Evolutionary conservation across 495 filamentous ascomycete genomes (phyloP).

Genomic region (Emericellopsis terricola): DNA sequence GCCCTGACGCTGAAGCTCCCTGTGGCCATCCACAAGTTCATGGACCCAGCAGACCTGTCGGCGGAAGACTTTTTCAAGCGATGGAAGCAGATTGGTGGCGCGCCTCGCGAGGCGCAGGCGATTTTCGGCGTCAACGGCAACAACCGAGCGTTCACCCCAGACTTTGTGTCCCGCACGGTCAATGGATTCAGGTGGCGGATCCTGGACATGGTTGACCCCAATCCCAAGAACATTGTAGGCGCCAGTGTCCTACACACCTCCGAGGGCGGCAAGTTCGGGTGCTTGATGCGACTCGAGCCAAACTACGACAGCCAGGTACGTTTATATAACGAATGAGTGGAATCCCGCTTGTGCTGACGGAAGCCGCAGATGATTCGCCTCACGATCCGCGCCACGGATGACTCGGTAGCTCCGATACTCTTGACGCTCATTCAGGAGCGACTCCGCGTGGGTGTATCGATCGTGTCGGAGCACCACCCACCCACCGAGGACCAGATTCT

Average conservation of each 20-base stretch:
- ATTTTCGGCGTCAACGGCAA: constrained; percentile 53
- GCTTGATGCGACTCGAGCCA: constrained; percentile 82
- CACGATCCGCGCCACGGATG: constrained; percentile 88
- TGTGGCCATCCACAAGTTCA: constrained; percentile 81
- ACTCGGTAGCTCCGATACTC: constrained; percentile 62
- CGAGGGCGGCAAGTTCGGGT: constrained; percentile 78
- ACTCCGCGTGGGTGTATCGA: constrained; percentile 34
- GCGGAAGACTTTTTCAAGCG: constrained; percentile 95
- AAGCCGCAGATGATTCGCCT: constrained; percentile 70
- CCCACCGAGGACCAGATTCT: constrained; percentile 25
- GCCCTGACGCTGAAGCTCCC: constrained; percentile 84
- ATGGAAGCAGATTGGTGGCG: constrained; percentile 93
- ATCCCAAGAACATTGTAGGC: constrained; percentile 16
- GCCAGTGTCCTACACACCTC: constrained; percentile 30
- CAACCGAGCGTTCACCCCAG: constrained; percentile 28
- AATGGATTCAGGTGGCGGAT: constrained; percentile 65
- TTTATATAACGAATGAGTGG: neutral
- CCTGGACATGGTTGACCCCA: constrained; percentile 6
- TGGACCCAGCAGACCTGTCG: constrained; percentile 70
- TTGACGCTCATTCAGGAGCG: constrained; percentile 75
- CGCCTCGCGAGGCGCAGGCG: constrained; percentile 67
- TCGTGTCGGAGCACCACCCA: constrained; percentile 12
- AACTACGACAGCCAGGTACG: constrained; percentile 77
- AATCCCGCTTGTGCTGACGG: constrained; percentile 1
- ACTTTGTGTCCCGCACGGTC: constrained; percentile 47